phyloP scores from a whole-genome alignment of 139 green algal genomes.

The Chlorella sp. region DNA sequence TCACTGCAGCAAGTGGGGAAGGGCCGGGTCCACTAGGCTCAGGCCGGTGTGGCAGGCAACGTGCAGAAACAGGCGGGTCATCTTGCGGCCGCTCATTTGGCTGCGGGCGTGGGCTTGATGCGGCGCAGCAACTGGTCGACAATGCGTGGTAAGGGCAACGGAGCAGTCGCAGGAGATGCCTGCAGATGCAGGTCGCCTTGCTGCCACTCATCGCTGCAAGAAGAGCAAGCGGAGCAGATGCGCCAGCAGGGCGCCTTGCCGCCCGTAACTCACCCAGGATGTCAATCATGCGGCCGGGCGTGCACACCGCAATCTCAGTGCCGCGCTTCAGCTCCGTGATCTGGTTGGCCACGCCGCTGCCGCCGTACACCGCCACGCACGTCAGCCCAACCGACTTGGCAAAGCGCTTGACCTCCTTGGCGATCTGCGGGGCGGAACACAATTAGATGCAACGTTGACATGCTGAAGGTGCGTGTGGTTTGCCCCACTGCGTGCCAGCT shows the following conservation, averaged over 20 bases:
- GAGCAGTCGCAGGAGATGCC: not conserved
- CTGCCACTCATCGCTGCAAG: too few species aligned
- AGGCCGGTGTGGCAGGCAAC: not conserved
- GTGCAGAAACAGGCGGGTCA: not conserved
- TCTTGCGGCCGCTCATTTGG: too few species aligned
- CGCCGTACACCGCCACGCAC: constrained; percentile 89
- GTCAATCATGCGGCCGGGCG: constrained; percentile 98
- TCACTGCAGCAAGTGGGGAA: constrained; percentile 47
- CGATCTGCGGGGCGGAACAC: not conserved
- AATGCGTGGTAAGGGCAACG: not conserved
- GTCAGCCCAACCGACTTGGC: constrained; percentile 68
- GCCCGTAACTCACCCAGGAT: constrained; percentile 65
- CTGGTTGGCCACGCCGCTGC: constrained; percentile 88
- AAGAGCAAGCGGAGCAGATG: not conserved
- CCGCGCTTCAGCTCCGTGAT: constrained; percentile 97
- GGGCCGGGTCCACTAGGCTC: not conserved
- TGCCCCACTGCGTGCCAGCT: too few species aligned
- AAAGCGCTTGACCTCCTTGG: constrained; percentile 74
- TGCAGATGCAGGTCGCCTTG: too few species aligned
- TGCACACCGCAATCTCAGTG: constrained; percentile 89
- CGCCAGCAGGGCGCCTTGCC: not conserved
- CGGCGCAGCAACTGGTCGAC: too few species aligned
- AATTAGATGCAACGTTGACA: too few species aligned
- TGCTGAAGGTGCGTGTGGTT: too few species aligned
- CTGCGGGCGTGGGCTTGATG: too few species aligned